Base-by-base conservation (phyloP, 2,329 filamentous ascomycete species). In the Bipolaris gigantea region DNA sequence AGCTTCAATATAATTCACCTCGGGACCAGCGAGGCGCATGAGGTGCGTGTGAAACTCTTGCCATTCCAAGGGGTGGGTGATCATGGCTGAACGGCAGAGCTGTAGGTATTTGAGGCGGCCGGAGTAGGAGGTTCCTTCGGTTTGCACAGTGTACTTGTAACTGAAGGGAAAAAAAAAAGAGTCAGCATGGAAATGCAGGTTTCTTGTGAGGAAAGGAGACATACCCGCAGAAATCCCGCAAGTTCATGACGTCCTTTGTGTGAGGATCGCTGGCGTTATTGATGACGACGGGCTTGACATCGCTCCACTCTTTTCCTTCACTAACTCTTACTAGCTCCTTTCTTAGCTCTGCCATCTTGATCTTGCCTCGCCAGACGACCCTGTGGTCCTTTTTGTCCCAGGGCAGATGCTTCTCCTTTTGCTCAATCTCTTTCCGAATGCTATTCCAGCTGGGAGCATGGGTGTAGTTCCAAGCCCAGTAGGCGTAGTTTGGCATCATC, bases 61-160 rank as follows among this genome's bases (percentile, higher is more conserved):
- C 69, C 69, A 72, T 53, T 67, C 59, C 2, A 72, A 57, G 1
- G 69, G 69, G 38, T 72, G 69, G 2, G 69, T 69, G 16, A 72
- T 66, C 8, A 72, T 56, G 11, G 67, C 68, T 18, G 66, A 71
- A 30, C 67, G 66, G 62, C 81, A 83, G 55, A 80, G 80, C 50
- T 82, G 77, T 0, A 83, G 72, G 55, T 83, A 83, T 60, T 82
- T 82, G 8, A 81, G 75, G 2, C 80, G 76, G 2, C 80, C 81
- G 3, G 81, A 83, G 67, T 81, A 83, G 7, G 78, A 81, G 35
- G 77, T 77, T 0, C 81, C 81, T 65, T 83, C 81, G 1, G 80
- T 80, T 51, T 83, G 80, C 2, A 78, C 77, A 1, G 83, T 74
- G 61, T 79, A 84, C 69, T 80, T 80, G 62, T 83, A 84, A 30